These are phyloP conservation scores for Tetrastigma voinierianum DNA, from an alignment of 164 flowering plant genomes.

Conservation along the genomic window DNA sequence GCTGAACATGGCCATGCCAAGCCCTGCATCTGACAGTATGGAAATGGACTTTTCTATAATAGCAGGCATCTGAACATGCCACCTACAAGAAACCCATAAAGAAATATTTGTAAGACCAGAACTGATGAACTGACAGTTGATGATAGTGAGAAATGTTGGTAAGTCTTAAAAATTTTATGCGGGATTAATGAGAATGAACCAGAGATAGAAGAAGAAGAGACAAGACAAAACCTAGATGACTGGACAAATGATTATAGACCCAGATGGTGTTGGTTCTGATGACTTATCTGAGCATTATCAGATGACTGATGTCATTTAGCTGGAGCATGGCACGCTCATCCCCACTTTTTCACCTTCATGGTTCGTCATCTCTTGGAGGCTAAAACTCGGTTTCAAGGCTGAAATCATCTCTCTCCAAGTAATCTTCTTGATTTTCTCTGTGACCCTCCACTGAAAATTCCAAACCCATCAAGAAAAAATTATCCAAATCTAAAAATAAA, in stretches of 20 bases:
- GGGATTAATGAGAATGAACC: too few relatives aligned
- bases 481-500: neutral
- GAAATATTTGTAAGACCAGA: neutral
- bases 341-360: slow-evolving; percentile 34
- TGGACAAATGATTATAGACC: too few relatives aligned
- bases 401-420: slow-evolving; percentile 69
- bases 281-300: slow-evolving; percentile 92
- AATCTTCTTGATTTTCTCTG: slow-evolving; percentile 45
- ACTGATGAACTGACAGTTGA: neutral
- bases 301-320: slow-evolving; percentile 91
- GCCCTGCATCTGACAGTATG: slow-evolving; percentile 96
- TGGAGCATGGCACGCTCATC: slow-evolving; percentile 67
- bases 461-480: neutral
- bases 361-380: slow-evolving; percentile 33
- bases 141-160: neutral
- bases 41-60: slow-evolving; percentile 80
- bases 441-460: slow-evolving; percentile 31
- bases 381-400: slow-evolving; percentile 61
- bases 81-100: slow-evolving; percentile 43
- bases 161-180: too few relatives aligned
- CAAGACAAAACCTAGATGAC: too few relatives aligned
- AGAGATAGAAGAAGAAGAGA: too few relatives aligned
- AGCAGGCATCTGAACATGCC: slow-evolving; percentile 82
- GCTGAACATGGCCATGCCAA: slow-evolving; percentile 99
- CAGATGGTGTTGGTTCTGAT: slow-evolving; percentile 91